A percentile compares a stretch with the other conserved stretches of the same genome.
These are phyloP conservation scores for Boletales sp. DNA, from an alignment of 768 basidiomycete species.

Conservation along the genomic window DNA sequence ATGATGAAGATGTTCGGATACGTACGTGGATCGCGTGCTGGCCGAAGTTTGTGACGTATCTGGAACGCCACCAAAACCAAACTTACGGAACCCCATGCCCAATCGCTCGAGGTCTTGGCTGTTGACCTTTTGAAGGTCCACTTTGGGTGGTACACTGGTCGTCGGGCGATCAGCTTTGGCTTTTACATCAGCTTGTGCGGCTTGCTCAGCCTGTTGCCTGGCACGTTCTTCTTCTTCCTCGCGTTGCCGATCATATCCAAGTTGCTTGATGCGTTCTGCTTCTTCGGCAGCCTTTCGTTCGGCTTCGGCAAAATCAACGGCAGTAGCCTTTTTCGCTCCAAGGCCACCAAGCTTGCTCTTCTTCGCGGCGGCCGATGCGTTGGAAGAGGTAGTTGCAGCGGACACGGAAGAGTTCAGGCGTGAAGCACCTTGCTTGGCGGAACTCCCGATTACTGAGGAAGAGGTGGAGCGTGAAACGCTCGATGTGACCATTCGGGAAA, in stretches of 20 bases:
- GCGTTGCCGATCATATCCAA: constrained; percentile 84
- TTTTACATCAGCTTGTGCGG: constrained; percentile 28
- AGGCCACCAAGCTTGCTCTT: constrained; percentile 73
- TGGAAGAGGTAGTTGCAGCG: constrained; percentile 25
- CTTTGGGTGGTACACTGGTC: constrained; percentile 24
- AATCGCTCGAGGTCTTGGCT: constrained; percentile 52
- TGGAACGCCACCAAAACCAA: constrained; percentile 85
- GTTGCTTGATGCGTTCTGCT: constrained; percentile 85
- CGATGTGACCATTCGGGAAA: constrained; percentile 64
- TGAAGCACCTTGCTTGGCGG: constrained; percentile 39
- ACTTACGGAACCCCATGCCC: constrained; percentile 69
- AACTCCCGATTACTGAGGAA: constrained; percentile 24
- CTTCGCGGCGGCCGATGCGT: constrained; percentile 39
- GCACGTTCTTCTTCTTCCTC: constrained; percentile 83
- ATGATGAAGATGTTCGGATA: background rate
- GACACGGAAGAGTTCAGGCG: constrained; percentile 42
- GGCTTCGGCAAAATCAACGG: constrained; percentile 91
- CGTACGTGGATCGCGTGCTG: constrained; percentile 40
- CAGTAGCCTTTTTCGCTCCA: constrained; percentile 82
- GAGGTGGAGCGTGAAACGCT: constrained; percentile 53
- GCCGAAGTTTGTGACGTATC: constrained; percentile 52
- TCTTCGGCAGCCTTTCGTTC: constrained; percentile 89
- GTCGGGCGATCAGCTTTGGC: constrained; percentile 26
- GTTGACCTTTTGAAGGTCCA: constrained; percentile 37
- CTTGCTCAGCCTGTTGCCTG: constrained; percentile 55